Evolutionary conservation across 345 rosid genomes (phyloP).

Genomic region (Arabis hirsuta): DNA sequence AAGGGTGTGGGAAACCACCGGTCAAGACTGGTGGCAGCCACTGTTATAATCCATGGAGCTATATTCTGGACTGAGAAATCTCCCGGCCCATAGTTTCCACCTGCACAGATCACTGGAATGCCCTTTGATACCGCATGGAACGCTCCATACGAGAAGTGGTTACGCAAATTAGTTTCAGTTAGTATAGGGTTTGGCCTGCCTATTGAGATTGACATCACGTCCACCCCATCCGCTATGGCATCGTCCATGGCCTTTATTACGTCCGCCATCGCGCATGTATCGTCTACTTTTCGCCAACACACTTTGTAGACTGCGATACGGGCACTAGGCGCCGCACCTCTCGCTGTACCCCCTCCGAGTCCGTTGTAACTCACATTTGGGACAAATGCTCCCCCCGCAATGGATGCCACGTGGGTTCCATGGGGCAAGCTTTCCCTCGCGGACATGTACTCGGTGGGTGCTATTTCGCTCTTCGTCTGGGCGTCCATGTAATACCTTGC

Average conservation of each 20-base stretch:
- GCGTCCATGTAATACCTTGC: constrained; percentile 49
- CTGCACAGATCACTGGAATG: constrained; percentile 50
- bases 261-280: constrained; percentile 45
- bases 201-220: constrained; percentile 36
- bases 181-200: constrained; percentile 40
- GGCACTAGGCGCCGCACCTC: constrained; percentile 60
- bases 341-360: constrained; percentile 47
- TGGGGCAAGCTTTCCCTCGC: constrained; percentile 57
- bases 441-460: constrained; percentile 47
- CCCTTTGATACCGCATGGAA: constrained; percentile 60
- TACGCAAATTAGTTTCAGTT: constrained; percentile 36
- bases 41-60: constrained; percentile 62
- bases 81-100: constrained; percentile 51
- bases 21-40: constrained; percentile 59
- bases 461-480: constrained; percentile 28
- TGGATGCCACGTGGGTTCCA: constrained; percentile 63
- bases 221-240: constrained; percentile 49
- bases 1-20: constrained; percentile 49
- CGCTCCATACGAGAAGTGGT: constrained; percentile 43
- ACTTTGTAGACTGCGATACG: constrained; percentile 55
- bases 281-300: constrained; percentile 43
- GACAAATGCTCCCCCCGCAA: constrained; percentile 53
- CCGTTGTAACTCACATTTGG: constrained; percentile 46
- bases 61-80: constrained; percentile 47
- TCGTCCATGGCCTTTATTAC: constrained; percentile 58